phyloP scores from a whole-genome alignment of 495 filamentous ascomycete species.

The Aspergillus asperescens region DNA sequence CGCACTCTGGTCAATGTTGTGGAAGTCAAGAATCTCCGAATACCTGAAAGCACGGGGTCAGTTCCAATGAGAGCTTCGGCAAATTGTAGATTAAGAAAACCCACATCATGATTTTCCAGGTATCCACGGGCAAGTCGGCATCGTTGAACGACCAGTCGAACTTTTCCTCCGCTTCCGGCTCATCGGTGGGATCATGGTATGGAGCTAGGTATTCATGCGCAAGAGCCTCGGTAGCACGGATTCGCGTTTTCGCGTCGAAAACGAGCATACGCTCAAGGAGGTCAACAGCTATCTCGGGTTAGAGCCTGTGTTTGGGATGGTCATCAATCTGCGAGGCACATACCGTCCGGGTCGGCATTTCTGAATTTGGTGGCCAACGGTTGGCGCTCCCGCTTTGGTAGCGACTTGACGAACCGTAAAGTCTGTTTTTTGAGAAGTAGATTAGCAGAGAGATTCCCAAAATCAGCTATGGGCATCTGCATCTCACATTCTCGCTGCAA shows the following conservation, averaged over 20 bases:
- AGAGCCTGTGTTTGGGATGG: constrained; percentile 5
- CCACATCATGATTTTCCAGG: constrained; percentile 99
- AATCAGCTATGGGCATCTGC: not conserved
- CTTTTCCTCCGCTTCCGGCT: constrained; percentile 93
- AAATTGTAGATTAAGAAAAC: constrained; percentile 9
- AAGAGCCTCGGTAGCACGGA: constrained; percentile 77
- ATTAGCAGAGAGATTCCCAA: constrained; percentile 11
- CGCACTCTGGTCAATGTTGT: constrained; percentile 72
- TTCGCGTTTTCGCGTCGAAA: constrained; percentile 89
- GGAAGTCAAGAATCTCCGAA: constrained; percentile 97
- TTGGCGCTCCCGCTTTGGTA: constrained; percentile 92
- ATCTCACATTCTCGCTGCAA: constrained; percentile 89
- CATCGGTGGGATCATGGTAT: constrained; percentile 95
- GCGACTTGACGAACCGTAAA: constrained; percentile 91
- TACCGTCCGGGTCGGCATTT: constrained; percentile 91
- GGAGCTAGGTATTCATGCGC: constrained; percentile 90
- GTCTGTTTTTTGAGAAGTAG: constrained; percentile 54
- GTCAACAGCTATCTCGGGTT: constrained; percentile 65
- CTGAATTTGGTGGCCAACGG: constrained; percentile 89
- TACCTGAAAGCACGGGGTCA: constrained; percentile 59
- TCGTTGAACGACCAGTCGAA: constrained; percentile 99
- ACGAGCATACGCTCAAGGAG: constrained; percentile 95
- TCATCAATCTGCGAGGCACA: constrained; percentile 14
- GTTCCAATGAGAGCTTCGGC: not conserved
- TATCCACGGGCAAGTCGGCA: constrained; percentile 93